Evolutionary conservation across 2,329 filamentous ascomycete species (phyloP).

Genomic region (Aspergillus fumigatus): DNA sequence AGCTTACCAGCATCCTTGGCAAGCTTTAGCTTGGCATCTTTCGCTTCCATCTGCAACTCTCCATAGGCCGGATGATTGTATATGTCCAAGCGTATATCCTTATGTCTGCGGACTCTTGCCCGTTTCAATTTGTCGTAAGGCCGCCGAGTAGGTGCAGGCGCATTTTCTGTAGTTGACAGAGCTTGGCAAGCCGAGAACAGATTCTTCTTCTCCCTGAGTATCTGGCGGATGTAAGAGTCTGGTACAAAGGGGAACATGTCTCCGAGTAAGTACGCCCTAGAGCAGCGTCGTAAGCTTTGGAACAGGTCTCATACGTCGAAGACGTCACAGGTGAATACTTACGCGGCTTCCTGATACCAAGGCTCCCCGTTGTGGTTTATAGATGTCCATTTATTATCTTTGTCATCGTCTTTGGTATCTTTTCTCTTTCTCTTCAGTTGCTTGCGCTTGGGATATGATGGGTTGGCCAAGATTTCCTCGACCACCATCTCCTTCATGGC

Average conservation of each 20-base stretch:
- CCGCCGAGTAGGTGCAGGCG: conserved; percentile 2
- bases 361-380: conserved; percentile 22
- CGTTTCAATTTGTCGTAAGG: conserved; percentile 19
- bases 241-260: conserved; percentile 21
- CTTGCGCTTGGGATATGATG: conserved; percentile 42
- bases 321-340: conserved; percentile 3
- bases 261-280: neutral
- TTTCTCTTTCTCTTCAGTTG: conserved; percentile 35
- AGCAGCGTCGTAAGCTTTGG: neutral
- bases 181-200: conserved; percentile 26
- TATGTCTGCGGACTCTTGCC: conserved; percentile 6
- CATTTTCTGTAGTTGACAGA: conserved; percentile 21
- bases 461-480: conserved; percentile 37
- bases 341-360: conserved; percentile 19
- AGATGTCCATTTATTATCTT: conserved; percentile 23
- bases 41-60: conserved; percentile 19
- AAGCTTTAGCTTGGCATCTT: conserved; percentile 21
- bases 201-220: conserved; percentile 26
- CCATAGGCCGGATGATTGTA: neutral
- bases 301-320: neutral
- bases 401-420: conserved; percentile 18
- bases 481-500: conserved; percentile 32
- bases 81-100: neutral
- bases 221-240: conserved; percentile 32
- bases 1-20: conserved; percentile 17